These are phyloP conservation scores for Prunus mira DNA, from an alignment of 306 rosid species.

Conservation along the genomic window DNA sequence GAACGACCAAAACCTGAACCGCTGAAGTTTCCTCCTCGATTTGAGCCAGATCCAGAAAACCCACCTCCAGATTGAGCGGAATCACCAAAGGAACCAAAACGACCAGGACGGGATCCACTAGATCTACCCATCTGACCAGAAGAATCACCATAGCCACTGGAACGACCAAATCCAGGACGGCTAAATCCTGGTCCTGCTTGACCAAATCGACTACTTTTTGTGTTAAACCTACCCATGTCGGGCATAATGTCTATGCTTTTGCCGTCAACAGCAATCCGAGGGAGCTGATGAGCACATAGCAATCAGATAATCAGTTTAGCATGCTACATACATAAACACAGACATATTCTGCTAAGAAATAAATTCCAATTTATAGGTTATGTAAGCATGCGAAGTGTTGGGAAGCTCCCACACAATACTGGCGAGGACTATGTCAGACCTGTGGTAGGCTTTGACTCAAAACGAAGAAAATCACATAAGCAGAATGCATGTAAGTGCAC, in stretches of 20 bases:
- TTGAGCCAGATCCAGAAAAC: constrained; percentile 39
- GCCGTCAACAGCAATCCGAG: constrained; percentile 58
- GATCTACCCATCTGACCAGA: constrained; percentile 23
- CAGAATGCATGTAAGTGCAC: neutral
- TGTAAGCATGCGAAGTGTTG: neutral
- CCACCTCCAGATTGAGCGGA: constrained; percentile 39
- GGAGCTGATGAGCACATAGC: constrained; percentile 62
- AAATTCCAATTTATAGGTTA: neutral
- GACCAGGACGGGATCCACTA: constrained; percentile 42
- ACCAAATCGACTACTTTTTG: constrained; percentile 39
- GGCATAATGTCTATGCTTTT: constrained; percentile 41
- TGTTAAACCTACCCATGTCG: constrained; percentile 52
- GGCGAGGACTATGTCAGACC: neutral
- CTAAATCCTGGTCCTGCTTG: constrained; percentile 45
- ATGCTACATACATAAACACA: neutral
- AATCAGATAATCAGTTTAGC: constrained; percentile 18
- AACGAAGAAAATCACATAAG: neutral
- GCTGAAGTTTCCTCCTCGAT: constrained; percentile 50
- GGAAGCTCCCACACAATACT: neutral
- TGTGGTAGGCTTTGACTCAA: neutral
- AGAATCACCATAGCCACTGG: constrained; percentile 42
- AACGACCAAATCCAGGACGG: constrained; percentile 45
- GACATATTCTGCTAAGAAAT: neutral
- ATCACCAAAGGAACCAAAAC: constrained; percentile 48
- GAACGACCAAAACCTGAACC: constrained; percentile 42